These are phyloP conservation scores for Pelargonium citronellum DNA, from an alignment of 441 rosid genomes.

Conservation along the genomic window DNA sequence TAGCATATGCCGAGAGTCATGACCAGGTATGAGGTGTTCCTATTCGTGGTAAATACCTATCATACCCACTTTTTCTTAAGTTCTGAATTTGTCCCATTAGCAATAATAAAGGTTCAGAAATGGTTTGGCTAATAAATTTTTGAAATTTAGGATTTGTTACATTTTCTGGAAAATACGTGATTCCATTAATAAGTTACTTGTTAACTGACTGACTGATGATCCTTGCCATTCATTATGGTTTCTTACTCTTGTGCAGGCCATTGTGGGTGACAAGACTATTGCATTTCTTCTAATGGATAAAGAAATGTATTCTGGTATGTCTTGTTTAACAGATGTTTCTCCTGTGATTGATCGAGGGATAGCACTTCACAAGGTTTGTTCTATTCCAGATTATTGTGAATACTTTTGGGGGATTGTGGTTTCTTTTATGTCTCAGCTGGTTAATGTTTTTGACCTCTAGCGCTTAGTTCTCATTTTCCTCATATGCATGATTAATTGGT, in stretches of 20 bases:
- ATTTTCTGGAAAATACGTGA: background rate
- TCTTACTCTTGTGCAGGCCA: conserved; percentile 41
- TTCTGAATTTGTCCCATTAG: background rate
- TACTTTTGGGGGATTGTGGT: conserved; percentile 7
- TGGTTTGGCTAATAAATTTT: conserved; percentile 1
- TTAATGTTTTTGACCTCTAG: conserved; percentile 12
- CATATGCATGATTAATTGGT: background rate
- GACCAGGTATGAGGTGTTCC: conserved; percentile 52
- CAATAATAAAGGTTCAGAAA: background rate
- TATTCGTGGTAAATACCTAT: conserved; percentile 9
- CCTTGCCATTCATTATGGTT: conserved; percentile 8
- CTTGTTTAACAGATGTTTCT: conserved; percentile 52
- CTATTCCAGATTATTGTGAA: conserved; percentile 10
- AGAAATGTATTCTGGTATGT: conserved; percentile 80
- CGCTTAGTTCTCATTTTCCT: conserved; percentile 9
- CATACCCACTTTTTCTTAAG: background rate
- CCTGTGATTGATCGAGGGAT: conserved; percentile 63
- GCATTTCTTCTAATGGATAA: conserved; percentile 68
- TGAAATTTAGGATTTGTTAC: background rate
- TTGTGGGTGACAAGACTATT: conserved; percentile 79
- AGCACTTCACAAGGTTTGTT: conserved; percentile 72
- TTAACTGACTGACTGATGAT: background rate
- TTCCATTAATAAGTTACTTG: background rate
- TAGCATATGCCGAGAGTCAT: conserved; percentile 84
- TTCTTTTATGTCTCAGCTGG: conserved; percentile 16